Base-by-base conservation (phyloP, 371 early-diverging fungal species). In the Vavraia culicis region DNA sequence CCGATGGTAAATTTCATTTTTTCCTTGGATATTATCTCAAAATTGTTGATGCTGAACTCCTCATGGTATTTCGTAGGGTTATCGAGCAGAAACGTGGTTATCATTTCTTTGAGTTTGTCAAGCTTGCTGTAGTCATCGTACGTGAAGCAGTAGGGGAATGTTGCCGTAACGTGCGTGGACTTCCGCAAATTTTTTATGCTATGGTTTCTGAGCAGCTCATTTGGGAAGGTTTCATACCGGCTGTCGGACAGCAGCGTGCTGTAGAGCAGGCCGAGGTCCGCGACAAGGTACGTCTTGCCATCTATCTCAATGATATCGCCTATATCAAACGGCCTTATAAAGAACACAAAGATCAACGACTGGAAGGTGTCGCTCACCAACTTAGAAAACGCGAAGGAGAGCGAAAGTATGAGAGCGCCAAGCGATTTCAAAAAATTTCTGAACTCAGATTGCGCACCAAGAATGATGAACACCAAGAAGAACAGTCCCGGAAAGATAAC, bases 311-410 rank as follows among this genome's bases (percentile, higher is more conserved):
- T 38, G 8, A 41, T 42, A 45, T 67, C 67, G 11, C 59, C 61
- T 33, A 62, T 36, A 19, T 67, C 67, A 54, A 58, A 67, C 27
- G 61, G 54, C 5, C 63, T 4, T 13, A 63, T 48, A 34, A 58
- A 47, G 27, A 67, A 63, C 9, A 61, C 48, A 45, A 67, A 63
- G 10, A 56, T 34, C n/a, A 67, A 14, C 4, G 58, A 49, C 27
- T 27, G 37, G 39, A 62, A 50, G n/a, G 57, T 11, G 0, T 63
- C 63, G 23, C 41, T 8, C 11, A 58, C 34, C 18, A 58, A 36
- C 9, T 35, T 7, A 19, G 51, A 51, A 45, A 63, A 63, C 23
- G 59, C 46, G 37, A 56, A 58, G 18, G 27, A 27, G 9, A 59
- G 23, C 1, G 58, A 46, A 11, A 62, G 16, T 4, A 57, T n/a